Percentiles rank a stretch among this genome's conserved stretches.
Evolutionary conservation across 2,329 filamentous ascomycete species (phyloP).

Genomic region (Fusarium coicis): DNA sequence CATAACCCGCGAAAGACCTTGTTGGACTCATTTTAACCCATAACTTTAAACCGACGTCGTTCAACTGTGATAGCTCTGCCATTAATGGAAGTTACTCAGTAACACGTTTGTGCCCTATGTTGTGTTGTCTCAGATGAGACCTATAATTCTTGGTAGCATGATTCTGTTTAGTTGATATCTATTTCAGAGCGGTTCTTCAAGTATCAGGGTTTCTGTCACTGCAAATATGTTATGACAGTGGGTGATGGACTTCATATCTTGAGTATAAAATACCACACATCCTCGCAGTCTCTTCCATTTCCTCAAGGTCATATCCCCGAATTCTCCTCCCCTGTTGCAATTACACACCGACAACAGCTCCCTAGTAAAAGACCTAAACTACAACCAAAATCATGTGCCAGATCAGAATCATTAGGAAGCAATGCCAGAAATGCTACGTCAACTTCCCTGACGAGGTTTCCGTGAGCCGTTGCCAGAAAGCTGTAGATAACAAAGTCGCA

Average conservation of each 20-base stretch:
- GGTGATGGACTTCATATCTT: not conserved
- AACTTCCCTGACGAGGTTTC: not conserved
- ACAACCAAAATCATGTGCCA: not conserved
- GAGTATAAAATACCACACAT: not conserved
- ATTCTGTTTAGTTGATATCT: rapidly evolving
- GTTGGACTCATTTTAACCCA: not conserved
- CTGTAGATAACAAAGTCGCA: not conserved
- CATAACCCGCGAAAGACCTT: too few relatives aligned
- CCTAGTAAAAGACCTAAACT: rapidly evolving
- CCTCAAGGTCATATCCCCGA: rapidly evolving
- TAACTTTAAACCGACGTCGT: not conserved
- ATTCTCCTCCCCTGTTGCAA: not conserved
- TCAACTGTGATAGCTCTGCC: not conserved
- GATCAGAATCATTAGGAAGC: not conserved
- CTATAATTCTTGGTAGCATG: rapidly evolving
- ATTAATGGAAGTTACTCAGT: too few relatives aligned
- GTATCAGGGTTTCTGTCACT: rapidly evolving
- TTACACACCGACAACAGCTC: not conserved
- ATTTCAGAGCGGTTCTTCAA: not conserved
- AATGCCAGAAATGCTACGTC: not conserved
- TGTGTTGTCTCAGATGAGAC: too few relatives aligned
- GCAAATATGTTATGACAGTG: rapidly evolving
- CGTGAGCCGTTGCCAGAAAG: not conserved
- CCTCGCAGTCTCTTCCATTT: not conserved
- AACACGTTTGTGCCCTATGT: too few relatives aligned